Evolutionary conservation across 2,329 filamentous ascomycete genomes (phyloP), one percentile per base, ranked within the genome.

Genomic region (Chaetothyriales sp.): DNA sequence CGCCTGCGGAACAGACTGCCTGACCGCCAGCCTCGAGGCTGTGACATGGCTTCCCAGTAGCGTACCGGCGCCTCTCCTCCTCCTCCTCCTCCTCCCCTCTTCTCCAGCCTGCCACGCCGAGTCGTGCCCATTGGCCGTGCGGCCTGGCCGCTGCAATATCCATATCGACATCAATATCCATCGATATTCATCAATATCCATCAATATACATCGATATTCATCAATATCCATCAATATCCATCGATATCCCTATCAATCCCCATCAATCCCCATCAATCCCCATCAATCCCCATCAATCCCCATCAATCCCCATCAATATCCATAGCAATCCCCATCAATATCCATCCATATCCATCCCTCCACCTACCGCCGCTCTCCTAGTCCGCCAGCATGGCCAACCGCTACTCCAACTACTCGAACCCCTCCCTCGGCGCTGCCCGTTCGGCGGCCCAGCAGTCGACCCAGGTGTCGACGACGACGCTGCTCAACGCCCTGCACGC

Each of bases 401-500:
- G 79, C 60, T 76, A 77, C 67, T 81, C 78, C 22, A 72, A 77
- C 51, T 81, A 78, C 63, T 83, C 80, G 46, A 77, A 68, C 54
- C 67, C 85, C 58, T 80, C 82, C 46, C 75, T 75, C 44, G 75
- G 78, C 60, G 75, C 73, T 57, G 68, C 73, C 46, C 74, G 74
- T 52, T 69, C 75, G 19, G 73, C 77, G 33, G 80, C 80, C 51
- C 81, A 83, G 62, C 80, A 87, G 63, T 77, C 85, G 8, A 73
- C 83, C 46, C 89, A 94, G 66, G 83, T 95, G 51, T 95, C 90
- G 5, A 94, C 90, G 1, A 95, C 89, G 1, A 94, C 89, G 0
- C 78, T 97, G 46, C 78, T 98, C 51, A 97, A 97, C 70, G 81
- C 87, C 51, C 77, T 95, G 46, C 92, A 98, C 70, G 89, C 87